These are phyloP conservation scores for Chenopodium berlandieri DNA, from an alignment of 148 eudicot species.

Conservation along the genomic window DNA sequence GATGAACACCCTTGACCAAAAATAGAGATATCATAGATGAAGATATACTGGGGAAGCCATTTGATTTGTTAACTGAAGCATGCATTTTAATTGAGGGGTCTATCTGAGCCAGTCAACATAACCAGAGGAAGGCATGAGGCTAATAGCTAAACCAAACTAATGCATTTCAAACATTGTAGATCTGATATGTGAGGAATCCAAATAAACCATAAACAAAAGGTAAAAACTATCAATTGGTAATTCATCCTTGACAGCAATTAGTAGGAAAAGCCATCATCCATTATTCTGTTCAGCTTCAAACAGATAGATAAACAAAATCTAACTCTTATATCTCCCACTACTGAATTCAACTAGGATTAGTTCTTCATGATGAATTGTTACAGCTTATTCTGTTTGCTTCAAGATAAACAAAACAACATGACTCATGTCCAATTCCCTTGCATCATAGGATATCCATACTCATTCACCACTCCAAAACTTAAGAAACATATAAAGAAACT, in stretches of 20 bases:
- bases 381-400: neutral
- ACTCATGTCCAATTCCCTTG: neutral
- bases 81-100: neutral
- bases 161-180: constrained; percentile 7
- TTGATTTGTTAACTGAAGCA: neutral
- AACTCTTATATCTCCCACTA: neutral
- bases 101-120: neutral
- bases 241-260: neutral
- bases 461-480: neutral
- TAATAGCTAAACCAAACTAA: neutral
- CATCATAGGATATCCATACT: neutral
- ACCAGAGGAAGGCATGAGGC: neutral
- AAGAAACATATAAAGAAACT: neutral
- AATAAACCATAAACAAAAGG: neutral
- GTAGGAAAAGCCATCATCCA: neutral
- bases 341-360: neutral
- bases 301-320: neutral
- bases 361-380: neutral
- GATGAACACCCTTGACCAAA: neutral
- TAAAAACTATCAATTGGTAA: neutral
- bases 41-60: no score
- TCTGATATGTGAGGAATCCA: neutral
- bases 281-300: neutral
- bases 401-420: neutral
- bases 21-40: no score